Base-by-base conservation (phyloP, 371 early-diverging fungal genomes). In the Smittium culicis region DNA sequence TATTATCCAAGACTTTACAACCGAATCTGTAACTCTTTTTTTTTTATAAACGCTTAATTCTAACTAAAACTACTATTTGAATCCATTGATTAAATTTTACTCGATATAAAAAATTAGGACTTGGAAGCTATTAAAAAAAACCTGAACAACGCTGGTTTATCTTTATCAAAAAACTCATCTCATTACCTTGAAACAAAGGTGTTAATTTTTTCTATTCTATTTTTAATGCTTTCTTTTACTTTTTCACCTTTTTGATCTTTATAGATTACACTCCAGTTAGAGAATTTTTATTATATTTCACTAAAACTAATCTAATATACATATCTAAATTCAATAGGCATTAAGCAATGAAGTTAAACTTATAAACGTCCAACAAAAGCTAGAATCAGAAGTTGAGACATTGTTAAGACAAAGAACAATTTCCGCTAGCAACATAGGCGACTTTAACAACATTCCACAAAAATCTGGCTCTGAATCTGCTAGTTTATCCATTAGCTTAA, bases 181-280 rank as follows among this genome's bases (percentile, higher is more conserved):
- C 2, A 30, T 14, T 62, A 35, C 35, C 57, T 62, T 62, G 61
- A 66, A 34, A 24, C 34, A 5, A 59, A 29, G 57, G 57, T 57
- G 5, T 14, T 25, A 16, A 57, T 25, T 16, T 57, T 25, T 27
- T 3, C 3, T n/a, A 5, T 57, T 57, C 25, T 57, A 16, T 20
- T 57, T 57, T 8, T 20, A 20, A 57, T n/a, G 5, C 45, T 20
- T 45, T 45, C 20, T 5, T 20, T 45, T 45, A 45, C 20, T 45
- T 45, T 45, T 45, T n/a, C n/a, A n/a, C n/a, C n/a, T n/a, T n/a
- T n/a, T n/a, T n/a, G n/a, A n/a, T n/a, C n/a, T n/a, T 45, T 45
- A 20, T 45, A 11, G 45, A 45, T 20, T 45, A 45, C 45, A 45
- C 11, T 20, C 45, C 45, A n/a, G n/a, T n/a, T n/a, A n/a, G n/a